Percentiles rank a stretch among this genome's conserved stretches.
Conservation (phyloP, 805 yeast genomes). For the Starmera amethionina region DNA sequence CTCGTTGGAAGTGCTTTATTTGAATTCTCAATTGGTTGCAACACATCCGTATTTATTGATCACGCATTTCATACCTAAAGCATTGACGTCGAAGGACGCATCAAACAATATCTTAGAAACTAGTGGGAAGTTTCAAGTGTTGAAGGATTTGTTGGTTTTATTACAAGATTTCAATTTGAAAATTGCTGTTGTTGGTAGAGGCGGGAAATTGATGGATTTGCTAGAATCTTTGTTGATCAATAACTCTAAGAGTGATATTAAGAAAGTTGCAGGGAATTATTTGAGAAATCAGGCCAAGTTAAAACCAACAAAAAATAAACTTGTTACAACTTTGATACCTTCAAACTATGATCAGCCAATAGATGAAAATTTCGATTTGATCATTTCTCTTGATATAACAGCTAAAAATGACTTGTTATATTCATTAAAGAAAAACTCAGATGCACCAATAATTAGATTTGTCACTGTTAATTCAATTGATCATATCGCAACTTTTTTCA, state of each 20-base stretch:
- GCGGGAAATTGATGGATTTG: slow-evolving; percentile 62
- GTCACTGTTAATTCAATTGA: slow-evolving; percentile 77
- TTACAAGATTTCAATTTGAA: slow-evolving; percentile 36
- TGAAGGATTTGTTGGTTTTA: slow-evolving; percentile 53
- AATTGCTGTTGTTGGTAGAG: slow-evolving; percentile 61
- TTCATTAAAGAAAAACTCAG: slow-evolving; percentile 19
- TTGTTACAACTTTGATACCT: slow-evolving; percentile 13
- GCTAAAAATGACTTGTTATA: slow-evolving; percentile 31
- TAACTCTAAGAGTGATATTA: slow-evolving; percentile 37
- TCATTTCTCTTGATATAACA: slow-evolving; percentile 56
- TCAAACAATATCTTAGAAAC: slow-evolving; percentile 65
- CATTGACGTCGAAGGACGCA: slow-evolving; percentile 58
- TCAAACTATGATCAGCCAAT: slow-evolving; percentile 7
- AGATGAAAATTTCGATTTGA: slow-evolving; percentile 36
- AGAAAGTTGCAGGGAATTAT: slow-evolving; percentile 53
- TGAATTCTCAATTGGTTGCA: slow-evolving; percentile 70
- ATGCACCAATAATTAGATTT: slow-evolving; percentile 54
- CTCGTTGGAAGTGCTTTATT: slow-evolving; percentile 63
- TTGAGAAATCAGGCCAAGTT: slow-evolving; percentile 38
- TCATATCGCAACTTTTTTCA: slow-evolving; percentile 56
- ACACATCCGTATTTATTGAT: slow-evolving; percentile 85
- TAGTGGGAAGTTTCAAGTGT: slow-evolving; percentile 73
- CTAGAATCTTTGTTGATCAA: slow-evolving; percentile 65
- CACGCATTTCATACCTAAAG: slow-evolving; percentile 78
- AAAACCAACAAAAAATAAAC: slow-evolving; percentile 11